Percentiles rank a stretch among this genome's conserved stretches.
These are phyloP conservation scores for Aspergillus nomiae DNA, from an alignment of 2,329 filamentous ascomycete genomes.

Conservation along the genomic window DNA sequence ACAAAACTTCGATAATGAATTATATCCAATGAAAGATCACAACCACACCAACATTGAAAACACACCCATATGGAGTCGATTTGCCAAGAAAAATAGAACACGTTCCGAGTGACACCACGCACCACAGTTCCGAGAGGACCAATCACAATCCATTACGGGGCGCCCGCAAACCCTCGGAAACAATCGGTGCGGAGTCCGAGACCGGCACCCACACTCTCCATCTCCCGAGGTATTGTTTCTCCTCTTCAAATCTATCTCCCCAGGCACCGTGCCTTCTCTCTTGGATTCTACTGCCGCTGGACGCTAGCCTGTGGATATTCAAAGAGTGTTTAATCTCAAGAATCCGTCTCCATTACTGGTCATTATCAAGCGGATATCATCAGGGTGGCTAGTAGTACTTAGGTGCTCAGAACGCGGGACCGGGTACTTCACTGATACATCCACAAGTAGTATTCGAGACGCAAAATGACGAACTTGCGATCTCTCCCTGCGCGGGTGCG, in stretches of 20 bases:
- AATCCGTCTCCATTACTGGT: not conserved
- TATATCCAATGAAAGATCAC: no score
- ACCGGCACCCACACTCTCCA: slow-evolving; percentile 11
- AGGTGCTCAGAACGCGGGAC: not conserved
- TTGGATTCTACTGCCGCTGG: not conserved
- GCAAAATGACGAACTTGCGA: slow-evolving; percentile 22
- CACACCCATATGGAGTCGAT: not conserved
- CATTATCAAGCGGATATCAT: not conserved
- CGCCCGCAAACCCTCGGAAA: slow-evolving; percentile 12
- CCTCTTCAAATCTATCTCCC: not conserved
- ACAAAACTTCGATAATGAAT: no score
- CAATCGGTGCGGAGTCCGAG: slow-evolving; percentile 16
- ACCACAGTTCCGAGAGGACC: slow-evolving; percentile 19
- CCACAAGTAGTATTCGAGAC: not conserved
- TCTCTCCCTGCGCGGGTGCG: slow-evolving; percentile 24
- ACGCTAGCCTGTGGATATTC: not conserved
- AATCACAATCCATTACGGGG: slow-evolving; percentile 10
- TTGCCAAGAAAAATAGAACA: not conserved
- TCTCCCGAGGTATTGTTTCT: slow-evolving; percentile 10
- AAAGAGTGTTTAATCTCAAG: no score
- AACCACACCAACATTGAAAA: not conserved
- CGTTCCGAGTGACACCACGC: not conserved
- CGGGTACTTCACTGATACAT: not conserved
- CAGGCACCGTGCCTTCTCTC: not conserved
- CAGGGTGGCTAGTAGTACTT: not conserved